A percentile compares a stretch with the other conserved stretches of the same genome.
Conservation (phyloP, 1,139 yeast genomes). For the Debaryomyces robertsiae region DNA sequence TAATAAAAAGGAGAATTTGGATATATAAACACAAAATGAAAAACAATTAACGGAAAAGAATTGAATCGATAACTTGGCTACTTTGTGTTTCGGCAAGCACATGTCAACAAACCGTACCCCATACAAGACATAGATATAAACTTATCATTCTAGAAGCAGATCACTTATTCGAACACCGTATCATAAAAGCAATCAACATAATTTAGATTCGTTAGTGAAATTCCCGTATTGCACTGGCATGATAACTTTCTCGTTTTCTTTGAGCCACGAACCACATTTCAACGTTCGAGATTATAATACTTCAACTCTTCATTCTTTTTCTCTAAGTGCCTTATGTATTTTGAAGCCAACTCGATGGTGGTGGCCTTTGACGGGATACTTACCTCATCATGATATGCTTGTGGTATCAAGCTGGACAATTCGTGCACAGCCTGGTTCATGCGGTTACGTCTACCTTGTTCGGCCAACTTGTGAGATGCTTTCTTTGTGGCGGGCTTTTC, state of each 20-base stretch:
- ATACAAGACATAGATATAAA: no score
- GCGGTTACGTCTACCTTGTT: conserved; percentile 92
- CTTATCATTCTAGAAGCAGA: no score
- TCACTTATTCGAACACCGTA: no score
- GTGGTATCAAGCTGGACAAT: conserved; percentile 68
- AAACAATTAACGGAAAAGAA: no score
- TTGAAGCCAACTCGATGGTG: conserved; percentile 86
- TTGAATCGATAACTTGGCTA: no score
- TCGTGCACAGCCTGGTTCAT: conserved; percentile 86
- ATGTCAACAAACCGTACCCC: no score
- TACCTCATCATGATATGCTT: conserved; percentile 57
- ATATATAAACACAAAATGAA: no score
- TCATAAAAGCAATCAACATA: no score
- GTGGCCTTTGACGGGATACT: conserved; percentile 84
- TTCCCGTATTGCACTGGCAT: no score
- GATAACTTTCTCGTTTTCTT: background rate
- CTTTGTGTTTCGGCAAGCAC: no score
- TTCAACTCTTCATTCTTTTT: conserved; percentile 39
- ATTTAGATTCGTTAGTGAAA: no score
- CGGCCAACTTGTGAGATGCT: conserved; percentile 90
- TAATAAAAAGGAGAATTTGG: no score
- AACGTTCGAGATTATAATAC: conserved; percentile 5
- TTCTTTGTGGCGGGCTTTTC: conserved; percentile 53
- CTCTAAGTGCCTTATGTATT: conserved; percentile 59
- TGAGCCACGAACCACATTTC: background rate